Base-by-base conservation (phyloP, 345 rosid species). In the Gossypium stocksii region DNA sequence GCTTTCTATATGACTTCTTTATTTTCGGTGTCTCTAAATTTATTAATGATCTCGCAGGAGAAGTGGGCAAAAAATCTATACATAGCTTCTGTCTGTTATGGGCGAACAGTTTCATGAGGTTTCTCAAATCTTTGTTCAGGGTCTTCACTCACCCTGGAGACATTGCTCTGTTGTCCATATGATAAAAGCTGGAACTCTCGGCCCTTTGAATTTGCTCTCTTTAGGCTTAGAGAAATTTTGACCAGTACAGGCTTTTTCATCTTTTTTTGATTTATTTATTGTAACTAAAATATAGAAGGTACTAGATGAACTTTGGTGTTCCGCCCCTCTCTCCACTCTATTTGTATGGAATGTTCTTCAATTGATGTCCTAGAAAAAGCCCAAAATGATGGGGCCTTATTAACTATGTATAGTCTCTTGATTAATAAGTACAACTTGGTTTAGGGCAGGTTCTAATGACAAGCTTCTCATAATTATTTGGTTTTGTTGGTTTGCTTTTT, bases 31-130 rank as follows among this genome's bases (percentile, higher is more conserved):
- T 25, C 57, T 56, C 67, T 79, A 60, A 66, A 4, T 53, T 13
- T 59, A 8, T 66, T 65, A 53, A 43, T 60, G 9, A 25, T 59
- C 66, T 67, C 87, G 82, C 97, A 94, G 98, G 98, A 89, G 22
- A 94, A 93, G 80, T 94, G 98, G 98, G 88, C 85, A 0, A 94
- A 87, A 76, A 94, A 89, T 88, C 89, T 94, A 71, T 94, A 92
- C 81, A 75, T 94, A 38, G 93, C 98, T 22, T 92, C 97, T 1
- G 74, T 92, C 57, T 94, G 95, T 79, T 92, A 83, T 8, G 98
- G 98, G 49, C 85, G 98, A 71, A 94, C 98, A 3, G 95, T 91
- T 46, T 92, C 97, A 43, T 94, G 87, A 88, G 77, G 34, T 43
- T 14, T 25, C 66, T n/a, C 44, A 7, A 46, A 49, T 20, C 2